Percentiles rank a stretch among this genome's conserved stretches.
phyloP scores from a whole-genome alignment of 2,329 filamentous ascomycete species.

The Grosmannia huntii region DNA sequence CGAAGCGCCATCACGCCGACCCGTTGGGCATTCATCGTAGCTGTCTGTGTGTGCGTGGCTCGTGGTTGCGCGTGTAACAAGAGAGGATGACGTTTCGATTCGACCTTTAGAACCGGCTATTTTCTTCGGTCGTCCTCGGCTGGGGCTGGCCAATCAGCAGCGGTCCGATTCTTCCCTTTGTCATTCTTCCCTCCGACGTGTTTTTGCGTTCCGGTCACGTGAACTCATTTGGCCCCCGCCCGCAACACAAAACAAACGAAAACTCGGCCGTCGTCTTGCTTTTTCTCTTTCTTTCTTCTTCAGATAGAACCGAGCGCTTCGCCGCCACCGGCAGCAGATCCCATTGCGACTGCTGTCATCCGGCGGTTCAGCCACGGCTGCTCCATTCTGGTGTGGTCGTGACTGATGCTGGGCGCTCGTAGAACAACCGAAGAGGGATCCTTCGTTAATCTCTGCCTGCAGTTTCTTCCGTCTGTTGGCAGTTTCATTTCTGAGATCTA shows the following conservation, averaged over 20 bases:
- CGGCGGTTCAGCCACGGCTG: constrained; percentile 6
- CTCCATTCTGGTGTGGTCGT: constrained; percentile 11
- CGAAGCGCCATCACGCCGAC: constrained; percentile 46
- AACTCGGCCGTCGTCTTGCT: constrained; percentile 2
- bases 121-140: constrained; percentile 26
- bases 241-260: neutral
- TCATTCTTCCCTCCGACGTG: constrained; percentile 9
- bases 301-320: constrained; percentile 41
- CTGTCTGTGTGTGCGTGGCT: neutral
- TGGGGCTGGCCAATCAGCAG: constrained; percentile 10
- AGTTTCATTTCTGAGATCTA: constrained; percentile 49
- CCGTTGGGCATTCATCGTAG: constrained; percentile 42
- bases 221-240: neutral
- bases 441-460: constrained; percentile 45
- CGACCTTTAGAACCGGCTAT: neutral
- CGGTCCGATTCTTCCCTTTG: constrained; percentile 9
- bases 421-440: constrained; percentile 35
- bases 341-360: constrained; percentile 2
- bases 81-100: neutral
- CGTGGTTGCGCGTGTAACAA: neutral
- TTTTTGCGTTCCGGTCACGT: constrained; percentile 12
- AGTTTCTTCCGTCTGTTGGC: constrained; percentile 32
- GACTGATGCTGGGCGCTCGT: constrained; percentile 20
- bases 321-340: constrained; percentile 8
- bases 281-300: constrained; percentile 23